Base-by-base conservation (phyloP, 1,284 basidiomycete genomes). In the Microbotryum silenes-acaulis region DNA sequence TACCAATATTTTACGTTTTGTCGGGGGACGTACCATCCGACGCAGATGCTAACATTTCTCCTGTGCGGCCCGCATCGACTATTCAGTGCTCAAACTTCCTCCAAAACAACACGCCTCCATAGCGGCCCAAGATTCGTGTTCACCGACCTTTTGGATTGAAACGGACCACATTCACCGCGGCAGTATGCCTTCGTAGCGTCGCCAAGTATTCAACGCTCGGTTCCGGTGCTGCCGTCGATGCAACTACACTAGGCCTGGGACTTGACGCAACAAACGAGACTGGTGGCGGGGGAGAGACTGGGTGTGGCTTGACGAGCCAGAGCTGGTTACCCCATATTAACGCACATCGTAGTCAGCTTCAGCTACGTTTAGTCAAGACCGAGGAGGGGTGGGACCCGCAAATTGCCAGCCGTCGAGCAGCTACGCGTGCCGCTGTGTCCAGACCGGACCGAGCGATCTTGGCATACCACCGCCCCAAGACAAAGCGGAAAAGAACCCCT, bases 181-280 rank as follows among this genome's bases (percentile, higher is more conserved):
- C 91, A 14, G 90, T 91, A 76, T 99, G 94, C 72, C 91, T 85
- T 70, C 82, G 86, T 56, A 99, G 82, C 0, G 94, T 98, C 2
- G 96, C 87, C 29, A 97, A 85, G 74, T 97, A 98, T 74, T 98
- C 96, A 55, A 94, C 88, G 60, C 91, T 83, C n/a, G 94, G 89
- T 2, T 60, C 60, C 4, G 51, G 51, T 27, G 53, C 46, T 10
- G 51, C 44, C 6, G 27, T 16, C 3, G 73, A 70, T 31, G 7
- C 16, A 14, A 31, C 21, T 16, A 49, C n/a, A 2, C 49, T 31
- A 14, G 49, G 37, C 33, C 23, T 18, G 12, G 25, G 8, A 10
- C 7, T 29, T 16, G 52, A 23, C 46, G 45, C n/a, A 2, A 53
- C 45, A 6, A 57, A 47, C 23, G 44, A 37, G 29, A 57, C 33